Evolutionary conservation across 257 asterid species (phyloP).

Genomic region (Cruciata laevipes): DNA sequence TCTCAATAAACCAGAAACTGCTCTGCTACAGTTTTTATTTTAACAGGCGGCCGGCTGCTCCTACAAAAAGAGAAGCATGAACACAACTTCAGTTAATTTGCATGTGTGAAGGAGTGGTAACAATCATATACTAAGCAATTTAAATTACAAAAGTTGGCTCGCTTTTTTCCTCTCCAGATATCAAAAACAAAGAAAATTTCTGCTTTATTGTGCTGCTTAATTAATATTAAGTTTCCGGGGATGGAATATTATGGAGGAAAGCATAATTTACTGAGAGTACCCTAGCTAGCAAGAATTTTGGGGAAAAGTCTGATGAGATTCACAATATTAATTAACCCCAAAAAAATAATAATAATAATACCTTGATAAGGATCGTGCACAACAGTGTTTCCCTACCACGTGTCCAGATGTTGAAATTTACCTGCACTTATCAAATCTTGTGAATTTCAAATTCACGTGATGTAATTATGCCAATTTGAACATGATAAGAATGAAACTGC

Average conservation of each 20-base stretch:
- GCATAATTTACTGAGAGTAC: not conserved
- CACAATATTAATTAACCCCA: not conserved
- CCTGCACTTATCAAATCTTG: not conserved
- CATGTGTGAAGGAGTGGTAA: not conserved
- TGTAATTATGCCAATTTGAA: not conserved
- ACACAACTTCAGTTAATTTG: not conserved
- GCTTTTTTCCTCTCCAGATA: not conserved
- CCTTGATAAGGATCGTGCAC: not conserved
- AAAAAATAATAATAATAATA: too few species aligned
- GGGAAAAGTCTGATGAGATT: not conserved
- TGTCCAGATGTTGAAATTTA: not conserved
- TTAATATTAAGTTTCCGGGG: not conserved
- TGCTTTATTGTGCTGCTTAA: not conserved
- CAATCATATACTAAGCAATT: not conserved
- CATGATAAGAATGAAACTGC: not conserved
- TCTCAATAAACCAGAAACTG: not conserved
- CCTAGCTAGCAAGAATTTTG: not conserved
- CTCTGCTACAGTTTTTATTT: not conserved
- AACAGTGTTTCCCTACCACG: constrained; percentile 1
- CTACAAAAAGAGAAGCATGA: not conserved
- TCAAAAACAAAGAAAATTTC: not conserved
- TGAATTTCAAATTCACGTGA: too few species aligned
- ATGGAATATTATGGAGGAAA: too few species aligned
- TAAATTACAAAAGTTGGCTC: not conserved
- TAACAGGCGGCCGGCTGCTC: not conserved